Evolutionary conservation across 1,284 basidiomycete species (phyloP).

Genomic region (Marasmius sp.): DNA sequence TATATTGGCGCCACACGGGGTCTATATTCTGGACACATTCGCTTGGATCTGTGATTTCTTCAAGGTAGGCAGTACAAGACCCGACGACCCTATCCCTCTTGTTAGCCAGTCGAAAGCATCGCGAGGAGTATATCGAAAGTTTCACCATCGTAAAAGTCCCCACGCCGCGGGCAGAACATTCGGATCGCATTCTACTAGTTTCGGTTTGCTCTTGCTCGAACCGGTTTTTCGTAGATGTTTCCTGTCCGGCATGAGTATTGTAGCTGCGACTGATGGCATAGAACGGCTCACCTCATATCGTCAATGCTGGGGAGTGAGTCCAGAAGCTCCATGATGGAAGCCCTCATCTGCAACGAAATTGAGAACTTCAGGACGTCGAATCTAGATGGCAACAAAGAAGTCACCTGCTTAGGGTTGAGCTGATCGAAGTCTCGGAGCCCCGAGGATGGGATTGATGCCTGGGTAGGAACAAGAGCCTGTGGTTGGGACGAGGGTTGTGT

Average conservation of each 20-base stretch:
- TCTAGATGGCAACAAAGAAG: background rate
- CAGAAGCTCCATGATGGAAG: constrained; percentile 40
- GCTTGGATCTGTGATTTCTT: constrained; percentile 50
- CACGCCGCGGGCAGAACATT: constrained; percentile 54
- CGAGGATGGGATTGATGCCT: too few relatives aligned
- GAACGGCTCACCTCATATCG: constrained; percentile 44
- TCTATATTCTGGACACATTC: constrained; percentile 52
- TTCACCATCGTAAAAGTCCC: constrained; percentile 58
- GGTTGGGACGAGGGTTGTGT: background rate
- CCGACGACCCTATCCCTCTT: constrained; percentile 50
- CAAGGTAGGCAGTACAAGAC: constrained; percentile 64
- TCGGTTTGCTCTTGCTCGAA: constrained; percentile 47
- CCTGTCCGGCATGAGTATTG: constrained; percentile 11
- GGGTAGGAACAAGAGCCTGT: too few relatives aligned
- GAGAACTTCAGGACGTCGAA: background rate
- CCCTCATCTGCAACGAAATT: constrained; percentile 40
- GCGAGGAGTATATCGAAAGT: background rate
- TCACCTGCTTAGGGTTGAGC: background rate
- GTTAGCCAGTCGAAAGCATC: background rate
- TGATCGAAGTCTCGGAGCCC: background rate
- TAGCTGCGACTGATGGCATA: background rate
- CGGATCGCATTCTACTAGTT: constrained; percentile 48
- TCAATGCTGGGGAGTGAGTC: constrained; percentile 50
- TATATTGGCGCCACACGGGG: constrained; percentile 52
- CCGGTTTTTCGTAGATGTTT: constrained; percentile 47